Base-by-base conservation (phyloP, 345 rosid species). In the Eutrema yunnanense region DNA sequence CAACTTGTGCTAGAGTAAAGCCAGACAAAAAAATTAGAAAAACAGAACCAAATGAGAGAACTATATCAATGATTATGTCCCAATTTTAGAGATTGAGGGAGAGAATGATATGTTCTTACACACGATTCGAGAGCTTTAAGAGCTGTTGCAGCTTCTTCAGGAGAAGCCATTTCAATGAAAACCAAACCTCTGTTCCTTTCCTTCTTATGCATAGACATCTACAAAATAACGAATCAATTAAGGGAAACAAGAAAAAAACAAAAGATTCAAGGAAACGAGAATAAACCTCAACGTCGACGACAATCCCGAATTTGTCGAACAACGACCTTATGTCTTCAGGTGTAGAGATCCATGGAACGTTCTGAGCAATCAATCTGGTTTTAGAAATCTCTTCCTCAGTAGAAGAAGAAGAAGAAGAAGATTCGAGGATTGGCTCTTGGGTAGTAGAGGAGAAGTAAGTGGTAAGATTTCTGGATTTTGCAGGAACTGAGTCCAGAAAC, bases 141-240 rank as follows among this genome's bases (percentile, higher is more conserved):
- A 73, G 96, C 93, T 64, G 77, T 40, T 46, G 67, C 65, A 77
- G 96, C 96, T 58, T 92, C 92, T 74, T 85, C 96, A 43, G 89
- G 82, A 2, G 98, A 88, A 55, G 78, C 86, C 92, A 92, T 88
- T 55, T 83, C 78, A 42, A 90, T 87, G 81, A 92, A 90, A 9
- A 85, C 96, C 77, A 90, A 80, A 37, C 96, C 96, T 76, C 96
- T 78, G 71, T 88, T 88, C 72, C 73, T 85, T 71, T 79, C 84
- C 78, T 84, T 85, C 75, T 71, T 86, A 71, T 86, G 71, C 98
- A 87, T 92, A 8, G 96, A 88, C 72, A 92, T 88, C 98, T 92
- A 74, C 63, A 78, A 30, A 71, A 22, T 46, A 62, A 44, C 22
- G 4, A 44, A 10, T 33, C 48, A 14, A 32, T 58, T 29, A 51